phyloP scores from a whole-genome alignment of 2,329 filamentous ascomycete species.

The Fusarium clavum region DNA sequence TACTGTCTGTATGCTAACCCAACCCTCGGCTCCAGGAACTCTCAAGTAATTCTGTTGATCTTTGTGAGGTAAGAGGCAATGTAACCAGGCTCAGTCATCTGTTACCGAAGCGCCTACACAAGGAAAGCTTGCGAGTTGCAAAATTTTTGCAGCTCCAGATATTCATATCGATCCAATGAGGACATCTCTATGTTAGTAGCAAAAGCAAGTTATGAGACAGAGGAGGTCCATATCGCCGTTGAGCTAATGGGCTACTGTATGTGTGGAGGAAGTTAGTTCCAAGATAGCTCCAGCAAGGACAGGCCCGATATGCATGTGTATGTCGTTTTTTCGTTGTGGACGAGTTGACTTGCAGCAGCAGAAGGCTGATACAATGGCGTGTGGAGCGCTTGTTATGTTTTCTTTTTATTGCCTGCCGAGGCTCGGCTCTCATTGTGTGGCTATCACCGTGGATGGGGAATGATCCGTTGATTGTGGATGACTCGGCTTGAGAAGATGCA shows the following conservation, averaged over 20 bases:
- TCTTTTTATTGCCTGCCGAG: constrained; percentile 6
- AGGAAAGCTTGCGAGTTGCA: background rate
- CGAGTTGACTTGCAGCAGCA: background rate
- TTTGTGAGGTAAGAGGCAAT: background rate
- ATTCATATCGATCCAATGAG: background rate
- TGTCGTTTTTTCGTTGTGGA: background rate
- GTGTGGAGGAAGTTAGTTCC: background rate
- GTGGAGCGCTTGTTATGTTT: background rate
- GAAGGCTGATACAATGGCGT: background rate
- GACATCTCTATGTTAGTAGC: background rate
- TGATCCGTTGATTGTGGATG: background rate
- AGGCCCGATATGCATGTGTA: background rate
- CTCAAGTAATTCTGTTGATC: background rate
- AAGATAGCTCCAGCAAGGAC: background rate
- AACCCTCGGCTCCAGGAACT: background rate
- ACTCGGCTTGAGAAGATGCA: background rate
- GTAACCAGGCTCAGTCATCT: background rate
- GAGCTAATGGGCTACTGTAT: background rate
- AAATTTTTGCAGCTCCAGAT: background rate
- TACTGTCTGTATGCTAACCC: background rate
- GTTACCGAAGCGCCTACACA: background rate
- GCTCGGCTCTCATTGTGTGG: background rate
- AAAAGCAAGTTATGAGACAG: constrained; percentile 5
- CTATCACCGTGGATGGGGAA: background rate
- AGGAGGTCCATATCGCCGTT: background rate